Evolutionary conservation across 371 early-diverging fungal genomes (phyloP), one percentile per base, ranked within the genome.

Genomic region (Dinochytrium kinnereticum): DNA sequence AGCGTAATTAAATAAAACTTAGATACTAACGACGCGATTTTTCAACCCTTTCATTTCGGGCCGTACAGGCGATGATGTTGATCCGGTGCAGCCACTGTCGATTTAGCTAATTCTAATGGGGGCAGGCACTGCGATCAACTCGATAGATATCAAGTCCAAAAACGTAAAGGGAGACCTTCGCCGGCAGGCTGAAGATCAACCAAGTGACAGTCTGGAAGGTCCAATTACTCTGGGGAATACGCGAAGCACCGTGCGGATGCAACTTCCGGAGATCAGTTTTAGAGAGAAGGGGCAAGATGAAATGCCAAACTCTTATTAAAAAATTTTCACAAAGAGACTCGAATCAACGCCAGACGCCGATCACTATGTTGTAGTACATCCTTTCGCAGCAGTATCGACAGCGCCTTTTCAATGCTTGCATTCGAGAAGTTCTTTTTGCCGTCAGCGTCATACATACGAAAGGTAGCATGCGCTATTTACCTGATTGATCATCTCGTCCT

Each of bases 331-430:
- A 57, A 57, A n/a, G 57, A 64, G 13, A 40, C 24, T 26, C 67
- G 38, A 24, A 37, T 13, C 33, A 74, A 26, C 17, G 28, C 71
- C 80, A 91, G 91, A 77, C 96, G 88, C 79, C 94, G 90, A 72
- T 92, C 90, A 76, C 88, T 87, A 84, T 94, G 94, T 78, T 90
- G 90, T 51, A 97, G 80, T n/a, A 91, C 89, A 61, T 95, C 97
- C 75, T 93, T 88, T 70, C 94, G 90, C 21, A 92, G 90, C 71
- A 97, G 85, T 64, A 92, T 89, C 65, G 88, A 86, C 57, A 97
- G 83, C 15, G 96, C 93, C 64, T 91, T 84, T 51, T 88, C 89
- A 50, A 96, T 86, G 19, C 94, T 88, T 51, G 85, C 86, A 2
- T 89, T 82, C n/a, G 89, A 82, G 72, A 86, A 95, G 40, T 93